Evolutionary conservation across 495 filamentous ascomycete genomes (phyloP).

Genomic region (Cairneyella variabilis): DNA sequence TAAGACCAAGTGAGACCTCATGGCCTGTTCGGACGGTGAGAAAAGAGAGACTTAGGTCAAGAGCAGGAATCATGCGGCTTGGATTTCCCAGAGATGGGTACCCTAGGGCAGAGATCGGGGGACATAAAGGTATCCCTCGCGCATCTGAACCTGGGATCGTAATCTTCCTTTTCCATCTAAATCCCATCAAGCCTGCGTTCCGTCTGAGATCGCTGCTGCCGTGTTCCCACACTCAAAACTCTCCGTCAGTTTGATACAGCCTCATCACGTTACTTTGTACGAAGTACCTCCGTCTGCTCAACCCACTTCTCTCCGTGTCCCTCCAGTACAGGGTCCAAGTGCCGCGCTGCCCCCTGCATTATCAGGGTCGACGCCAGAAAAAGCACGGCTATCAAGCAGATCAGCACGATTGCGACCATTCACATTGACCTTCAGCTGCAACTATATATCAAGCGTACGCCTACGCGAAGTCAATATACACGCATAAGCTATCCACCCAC

Average conservation of each 20-base stretch:
- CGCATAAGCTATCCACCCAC: slow-evolving; percentile 6
- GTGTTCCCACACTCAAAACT: slow-evolving; percentile 23
- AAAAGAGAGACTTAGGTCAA: slow-evolving; percentile 18
- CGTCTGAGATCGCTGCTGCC: slow-evolving; percentile 23
- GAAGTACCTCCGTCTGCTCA: too few relatives aligned
- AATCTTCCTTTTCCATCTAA: slow-evolving; percentile 14
- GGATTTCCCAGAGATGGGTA: slow-evolving; percentile 1
- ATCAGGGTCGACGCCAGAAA: too few relatives aligned
- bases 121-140: slow-evolving; percentile 26
- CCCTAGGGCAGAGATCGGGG: slow-evolving; percentile 16
- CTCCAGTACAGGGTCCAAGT: too few relatives aligned
- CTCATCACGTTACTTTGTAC: slow-evolving; percentile 27
- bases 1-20: slow-evolving; percentile 19
- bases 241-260: background rate
- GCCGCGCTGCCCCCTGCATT: too few relatives aligned
- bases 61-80: slow-evolving; percentile 18
- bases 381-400: too few relatives aligned
- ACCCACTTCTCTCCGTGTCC: too few relatives aligned
- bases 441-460: too few relatives aligned
- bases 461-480: too few relatives aligned
- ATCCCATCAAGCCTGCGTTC: slow-evolving; percentile 19
- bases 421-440: too few relatives aligned
- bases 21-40: slow-evolving; percentile 9
- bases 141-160: slow-evolving; percentile 6
- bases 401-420: too few relatives aligned